Percentiles rank a stretch among this genome's conserved stretches.
These are phyloP conservation scores for Oryza meyeriana DNA, from an alignment of 176 grass and related monocot genomes.

Conservation along the genomic window DNA sequence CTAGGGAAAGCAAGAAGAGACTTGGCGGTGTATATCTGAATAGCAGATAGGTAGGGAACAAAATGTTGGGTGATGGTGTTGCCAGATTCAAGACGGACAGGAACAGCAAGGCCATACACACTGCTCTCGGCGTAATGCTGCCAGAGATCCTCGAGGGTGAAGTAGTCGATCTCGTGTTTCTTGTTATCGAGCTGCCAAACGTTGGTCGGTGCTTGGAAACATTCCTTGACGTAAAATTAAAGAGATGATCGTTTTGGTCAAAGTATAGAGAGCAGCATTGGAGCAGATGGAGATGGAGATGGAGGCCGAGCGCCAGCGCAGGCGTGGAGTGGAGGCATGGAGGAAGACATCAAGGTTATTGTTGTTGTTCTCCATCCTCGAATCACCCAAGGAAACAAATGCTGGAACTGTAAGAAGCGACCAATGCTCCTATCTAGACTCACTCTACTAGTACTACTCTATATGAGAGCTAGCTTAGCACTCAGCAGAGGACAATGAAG, in stretches of 20 bases:
- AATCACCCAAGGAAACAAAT: too few species aligned
- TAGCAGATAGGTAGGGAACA: conserved; percentile 61
- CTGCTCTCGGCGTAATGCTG: conserved; percentile 57
- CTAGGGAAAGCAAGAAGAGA: conserved; percentile 20
- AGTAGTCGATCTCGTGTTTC: conserved; percentile 47
- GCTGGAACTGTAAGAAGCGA: too few species aligned
- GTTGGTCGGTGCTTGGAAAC: conserved; percentile 34
- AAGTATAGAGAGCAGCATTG: too few species aligned
- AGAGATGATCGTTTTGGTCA: neutral
- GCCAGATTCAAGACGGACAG: conserved; percentile 18
- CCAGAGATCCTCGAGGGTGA: conserved; percentile 56
- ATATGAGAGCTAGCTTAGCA: too few species aligned
- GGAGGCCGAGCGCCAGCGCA: conserved; percentile 15
- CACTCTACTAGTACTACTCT: too few species aligned
- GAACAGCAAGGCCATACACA: conserved; percentile 50
- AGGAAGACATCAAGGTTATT: conserved; percentile 27
- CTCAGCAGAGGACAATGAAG: too few species aligned
- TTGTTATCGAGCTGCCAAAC: conserved; percentile 42
- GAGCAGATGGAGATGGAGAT: neutral
- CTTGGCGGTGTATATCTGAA: conserved; percentile 72
- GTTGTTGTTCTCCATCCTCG: conserved; percentile 7
- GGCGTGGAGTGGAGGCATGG: neutral
- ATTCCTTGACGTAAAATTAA: conserved; percentile 13
- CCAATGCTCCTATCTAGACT: too few species aligned
- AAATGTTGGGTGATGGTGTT: conserved; percentile 49